Evolutionary conservation across 108 stramenopile genomes (phyloP).

Genomic region (Discostella pseudostelligera): DNA sequence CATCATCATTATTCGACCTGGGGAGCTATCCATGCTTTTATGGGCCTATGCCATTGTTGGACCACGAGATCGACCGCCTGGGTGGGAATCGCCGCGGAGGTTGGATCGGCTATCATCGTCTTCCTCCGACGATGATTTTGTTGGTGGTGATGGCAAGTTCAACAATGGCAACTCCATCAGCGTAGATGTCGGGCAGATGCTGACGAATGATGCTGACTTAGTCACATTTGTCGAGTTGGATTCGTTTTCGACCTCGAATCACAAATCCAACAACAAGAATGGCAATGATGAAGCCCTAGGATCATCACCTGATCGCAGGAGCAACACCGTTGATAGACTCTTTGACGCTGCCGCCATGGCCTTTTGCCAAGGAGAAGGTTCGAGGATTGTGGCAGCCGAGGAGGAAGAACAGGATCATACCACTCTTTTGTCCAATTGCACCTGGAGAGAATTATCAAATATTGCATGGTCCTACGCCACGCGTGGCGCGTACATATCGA

Average conservation of each 20-base stretch:
- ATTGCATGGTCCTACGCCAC: constrained; percentile 82
- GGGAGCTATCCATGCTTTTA: constrained; percentile 73
- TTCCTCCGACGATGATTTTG: neutral
- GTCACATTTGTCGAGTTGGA: constrained; percentile 54
- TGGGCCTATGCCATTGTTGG: constrained; percentile 74
- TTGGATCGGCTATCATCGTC: constrained; percentile 23
- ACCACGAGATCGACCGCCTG: constrained; percentile 64
- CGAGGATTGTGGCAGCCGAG: constrained; percentile 6
- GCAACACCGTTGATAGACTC: constrained; percentile 28
- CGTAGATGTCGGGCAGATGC: neutral
- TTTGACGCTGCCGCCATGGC: constrained; percentile 72
- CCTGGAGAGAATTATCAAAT: constrained; percentile 77
- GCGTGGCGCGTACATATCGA: constrained; percentile 56
- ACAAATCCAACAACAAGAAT: neutral
- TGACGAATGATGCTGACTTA: constrained; percentile 14
- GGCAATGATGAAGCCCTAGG: neutral
- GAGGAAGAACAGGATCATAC: neutral
- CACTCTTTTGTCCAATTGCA: constrained; percentile 46
- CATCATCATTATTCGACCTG: constrained; percentile 41
- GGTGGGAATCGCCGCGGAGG: constrained; percentile 68
- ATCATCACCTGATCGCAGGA: constrained; percentile 8
- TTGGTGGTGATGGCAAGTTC: neutral
- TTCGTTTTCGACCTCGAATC: constrained; percentile 1
- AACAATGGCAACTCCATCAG: neutral
- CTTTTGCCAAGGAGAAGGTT: constrained; percentile 49